Evolutionary conservation across 257 asterid species (phyloP), one percentile per base, ranked within the genome.

Genomic region (Penstemon eatonii): DNA sequence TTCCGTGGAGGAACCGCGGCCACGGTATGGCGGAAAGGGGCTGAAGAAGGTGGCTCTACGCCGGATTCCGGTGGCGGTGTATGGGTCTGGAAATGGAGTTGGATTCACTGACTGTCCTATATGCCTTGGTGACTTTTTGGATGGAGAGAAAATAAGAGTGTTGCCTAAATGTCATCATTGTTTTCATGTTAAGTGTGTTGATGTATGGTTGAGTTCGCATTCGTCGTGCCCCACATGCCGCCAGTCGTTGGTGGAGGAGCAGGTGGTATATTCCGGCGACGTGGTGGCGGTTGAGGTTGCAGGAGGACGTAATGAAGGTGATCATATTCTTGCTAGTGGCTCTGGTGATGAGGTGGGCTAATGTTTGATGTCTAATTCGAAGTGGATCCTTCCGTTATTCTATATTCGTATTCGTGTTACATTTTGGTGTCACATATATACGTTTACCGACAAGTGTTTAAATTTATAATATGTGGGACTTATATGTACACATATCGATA

Each of bases 201-300:
- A 89, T 63, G 77, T 78, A 8, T 89, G 96, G 96, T 69, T 89
- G 80, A 84, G 82, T 13, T 85, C 89, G 7, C 92, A 87, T 45
- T 83, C 95, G 4, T 86, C 96, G 8, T 89, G 96, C 11, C 96
- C 96, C 5, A 85, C 87, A 6, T 89, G 96, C 65, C 95, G 96
- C 47, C 96, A 55, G 15, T 82, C 92, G 11, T 10, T 89, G 85
- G 78, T 65, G 50, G 93, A 79, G 59, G 83, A 72, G 58, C 8
- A 62, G 5, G 41, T 41, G 65, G 85, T 66, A 25, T 25, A 25
- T 25, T n/a, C 69, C 56, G 76, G 68, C 7, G 60, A 63, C 12
- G 70, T 61, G 1, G 80, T 52, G 54, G 63, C 9, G 59, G 90
- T 63, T 55, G 83, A 66, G 52, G 80, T 53, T 45, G 56, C 66